Percentiles rank a stretch among this genome's conserved stretches.
Conservation (phyloP, 2,329 filamentous ascomycete genomes). For the Hymenoscyphus albidus region DNA sequence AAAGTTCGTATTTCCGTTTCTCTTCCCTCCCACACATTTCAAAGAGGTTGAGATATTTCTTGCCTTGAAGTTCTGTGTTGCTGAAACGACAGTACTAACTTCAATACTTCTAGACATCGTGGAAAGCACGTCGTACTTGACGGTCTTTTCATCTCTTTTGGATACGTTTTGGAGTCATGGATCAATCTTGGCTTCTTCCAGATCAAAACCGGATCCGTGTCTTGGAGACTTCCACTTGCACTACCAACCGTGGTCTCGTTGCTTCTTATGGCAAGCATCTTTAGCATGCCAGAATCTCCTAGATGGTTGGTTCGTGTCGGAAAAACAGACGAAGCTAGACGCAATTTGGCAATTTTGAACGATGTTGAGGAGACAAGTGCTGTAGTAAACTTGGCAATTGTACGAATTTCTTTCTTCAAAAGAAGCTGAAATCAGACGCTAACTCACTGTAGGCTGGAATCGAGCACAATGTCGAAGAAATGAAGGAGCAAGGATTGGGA, state of each 20-base stretch:
- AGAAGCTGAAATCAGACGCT: too few relatives aligned
- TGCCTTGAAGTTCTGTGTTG: too few relatives aligned
- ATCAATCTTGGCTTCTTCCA: conserved; percentile 51
- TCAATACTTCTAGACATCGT: conserved; percentile 40
- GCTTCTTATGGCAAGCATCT: conserved; percentile 43
- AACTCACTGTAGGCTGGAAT: conserved; percentile 20
- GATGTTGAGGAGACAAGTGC: conserved; percentile 28
- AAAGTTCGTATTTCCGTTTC: too few relatives aligned
- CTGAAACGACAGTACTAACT: too few relatives aligned
- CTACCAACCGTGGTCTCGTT: conserved; percentile 55
- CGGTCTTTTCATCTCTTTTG: conserved; percentile 49
- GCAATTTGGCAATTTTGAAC: conserved; percentile 34
- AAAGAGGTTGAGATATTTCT: too few relatives aligned
- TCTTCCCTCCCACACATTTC: too few relatives aligned
- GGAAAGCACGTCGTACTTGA: conserved; percentile 56
- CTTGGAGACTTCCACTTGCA: conserved; percentile 57
- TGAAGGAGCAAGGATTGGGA: conserved; percentile 42
- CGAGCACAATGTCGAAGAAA: conserved; percentile 49
- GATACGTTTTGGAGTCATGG: conserved; percentile 56
- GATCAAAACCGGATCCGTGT: conserved; percentile 38
- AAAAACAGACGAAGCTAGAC: conserved; percentile 37
- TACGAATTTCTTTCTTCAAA: too few relatives aligned
- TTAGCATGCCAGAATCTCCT: conserved; percentile 35
- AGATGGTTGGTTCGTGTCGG: conserved; percentile 36
- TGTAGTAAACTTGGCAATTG: conserved; percentile 8